Percentiles rank a stretch among this genome's conserved stretches.
These are phyloP conservation scores for Boletus sp. DNA, from an alignment of 768 basidiomycete species.

Conservation along the genomic window DNA sequence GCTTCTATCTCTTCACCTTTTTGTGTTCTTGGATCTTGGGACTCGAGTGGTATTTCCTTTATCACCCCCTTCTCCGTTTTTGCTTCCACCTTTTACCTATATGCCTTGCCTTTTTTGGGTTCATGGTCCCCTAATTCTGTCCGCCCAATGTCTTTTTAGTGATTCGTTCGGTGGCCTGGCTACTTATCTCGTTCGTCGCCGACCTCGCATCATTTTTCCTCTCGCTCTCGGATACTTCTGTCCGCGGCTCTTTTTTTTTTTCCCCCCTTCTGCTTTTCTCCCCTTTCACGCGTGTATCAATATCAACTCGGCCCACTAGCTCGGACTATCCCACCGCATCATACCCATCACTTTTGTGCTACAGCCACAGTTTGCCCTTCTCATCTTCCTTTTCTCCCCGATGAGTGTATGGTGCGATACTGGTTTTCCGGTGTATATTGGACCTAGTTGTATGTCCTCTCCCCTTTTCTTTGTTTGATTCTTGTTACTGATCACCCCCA, in stretches of 20 bases:
- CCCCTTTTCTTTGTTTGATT: background rate
- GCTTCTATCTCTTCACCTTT: slow-evolving; percentile 25
- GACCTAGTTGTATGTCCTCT: slow-evolving; percentile 25
- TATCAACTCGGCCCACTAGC: slow-evolving; percentile 28
- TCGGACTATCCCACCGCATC: slow-evolving; percentile 35
- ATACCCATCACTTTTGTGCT: slow-evolving; percentile 27
- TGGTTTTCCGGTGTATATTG: slow-evolving; percentile 31
- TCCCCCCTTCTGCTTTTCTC: background rate
- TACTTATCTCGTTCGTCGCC: slow-evolving; percentile 18
- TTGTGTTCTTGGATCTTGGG: slow-evolving; percentile 45
- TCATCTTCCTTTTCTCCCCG: background rate
- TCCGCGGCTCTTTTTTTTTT: background rate
- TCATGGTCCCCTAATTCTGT: slow-evolving; percentile 21
- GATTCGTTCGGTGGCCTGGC: slow-evolving; percentile 13
- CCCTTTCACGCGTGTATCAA: slow-evolving; percentile 27
- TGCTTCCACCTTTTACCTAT: slow-evolving; percentile 14
- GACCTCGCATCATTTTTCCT: background rate
- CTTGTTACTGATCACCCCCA: slow-evolving; percentile 7
- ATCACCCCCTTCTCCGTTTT: slow-evolving; percentile 9
- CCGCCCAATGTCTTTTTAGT: slow-evolving; percentile 28
- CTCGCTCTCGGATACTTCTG: background rate
- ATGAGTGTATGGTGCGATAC: slow-evolving; percentile 33
- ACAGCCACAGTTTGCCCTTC: slow-evolving; percentile 10
- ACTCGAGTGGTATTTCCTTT: slow-evolving; percentile 26
- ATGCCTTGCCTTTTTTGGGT: slow-evolving; percentile 24